These are phyloP conservation scores for Malassezia japonica DNA, from an alignment of 1,284 basidiomycete species.

Conservation along the genomic window DNA sequence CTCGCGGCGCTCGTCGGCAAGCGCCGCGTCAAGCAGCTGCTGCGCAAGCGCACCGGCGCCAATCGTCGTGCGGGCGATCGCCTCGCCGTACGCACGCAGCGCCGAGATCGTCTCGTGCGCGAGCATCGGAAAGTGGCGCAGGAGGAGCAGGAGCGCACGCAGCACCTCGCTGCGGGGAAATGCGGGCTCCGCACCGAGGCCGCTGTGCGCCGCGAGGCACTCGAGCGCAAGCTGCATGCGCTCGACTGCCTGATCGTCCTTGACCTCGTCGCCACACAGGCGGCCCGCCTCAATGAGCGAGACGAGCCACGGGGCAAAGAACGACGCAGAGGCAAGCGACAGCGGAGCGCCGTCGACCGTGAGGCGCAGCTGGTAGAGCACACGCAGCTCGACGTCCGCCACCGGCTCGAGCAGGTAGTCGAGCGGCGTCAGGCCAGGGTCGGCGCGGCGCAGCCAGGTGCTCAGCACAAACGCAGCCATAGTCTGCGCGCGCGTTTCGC, in stretches of 20 bases:
- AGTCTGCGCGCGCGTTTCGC: conserved; percentile 11
- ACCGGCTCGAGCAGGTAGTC: conserved; percentile 34
- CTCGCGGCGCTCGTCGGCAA: conserved; percentile 80
- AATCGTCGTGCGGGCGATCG: conserved; percentile 55
- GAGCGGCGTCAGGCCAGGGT: conserved; percentile 29
- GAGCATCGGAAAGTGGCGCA: conserved; percentile 68
- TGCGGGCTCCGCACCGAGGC: conserved; percentile 59
- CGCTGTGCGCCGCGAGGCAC: conserved; percentile 73
- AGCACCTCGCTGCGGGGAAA: conserved; percentile 53
- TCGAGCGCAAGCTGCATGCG: conserved; percentile 76
- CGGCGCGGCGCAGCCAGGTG: conserved; percentile 30
- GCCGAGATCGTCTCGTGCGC: conserved; percentile 76
- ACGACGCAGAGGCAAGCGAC: conserved; percentile 73
- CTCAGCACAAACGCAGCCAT: conserved; percentile 29
- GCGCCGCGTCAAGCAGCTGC: conserved; percentile 61
- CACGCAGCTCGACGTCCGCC: conserved; percentile 64
- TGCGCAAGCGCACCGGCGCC: conserved; percentile 43
- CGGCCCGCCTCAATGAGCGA: conserved; percentile 65
- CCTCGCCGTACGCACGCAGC: conserved; percentile 72
- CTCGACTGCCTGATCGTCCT: conserved; percentile 68
- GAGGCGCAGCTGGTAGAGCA: conserved; percentile 75
- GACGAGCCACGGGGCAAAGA: conserved; percentile 67
- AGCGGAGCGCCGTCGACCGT: conserved; percentile 73
- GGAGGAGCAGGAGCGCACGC: conserved; percentile 63
- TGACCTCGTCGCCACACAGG: conserved; percentile 53